Evolutionary conservation across 139 green algal genomes (phyloP), one percentile per base, ranked within the genome.

Genomic region (Closterium sp.): DNA sequence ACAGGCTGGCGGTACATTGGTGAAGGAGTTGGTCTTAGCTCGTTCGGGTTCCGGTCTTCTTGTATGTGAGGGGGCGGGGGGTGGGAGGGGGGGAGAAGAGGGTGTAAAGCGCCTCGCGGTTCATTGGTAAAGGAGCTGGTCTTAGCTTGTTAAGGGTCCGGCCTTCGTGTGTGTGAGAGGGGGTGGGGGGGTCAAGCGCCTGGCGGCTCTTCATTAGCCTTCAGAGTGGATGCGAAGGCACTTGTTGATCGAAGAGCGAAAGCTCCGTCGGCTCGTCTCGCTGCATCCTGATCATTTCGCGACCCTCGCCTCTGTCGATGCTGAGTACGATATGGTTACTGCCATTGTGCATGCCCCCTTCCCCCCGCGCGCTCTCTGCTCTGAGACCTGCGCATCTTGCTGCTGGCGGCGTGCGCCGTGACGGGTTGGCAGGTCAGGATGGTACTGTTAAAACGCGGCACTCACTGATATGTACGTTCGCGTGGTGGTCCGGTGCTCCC

Each of bases 281-380:
- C n/a, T 89, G 30, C 89, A 9, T n/a, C 89, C n/a, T 88, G 89
- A 91, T 89, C 11, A 27, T n/a, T 9, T 79, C 17, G 62, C 62
- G 19, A 79, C 17, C 17, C 13, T 24, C 13, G 62, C 62, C 1
- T 24, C 62, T 79, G 19, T 22, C 13, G 5, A 27, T 79, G 1
- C 62, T 5, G 62, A 13, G 19, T 6, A 27, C 22, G 24, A 31
- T 88, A 9, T 34, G 1, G 6, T 19, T 42, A 28, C 19, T 45
- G 31, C 7, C 38, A 50, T 13, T 17, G 38, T 50, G 38, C 4
- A 50, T 9, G 4, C 38, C 38, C 38, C 7, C 4, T 50, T 50
- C 38, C 38, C 38, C n/a, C n/a, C 38, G 7, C 38, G 0, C 38
- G 38, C 38, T 50, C 38, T 50, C 38, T 50, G 38, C 38, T 9